Conservation (phyloP, 2,329 filamentous ascomycete genomes). For the Trichoderma lentiforme region DNA sequence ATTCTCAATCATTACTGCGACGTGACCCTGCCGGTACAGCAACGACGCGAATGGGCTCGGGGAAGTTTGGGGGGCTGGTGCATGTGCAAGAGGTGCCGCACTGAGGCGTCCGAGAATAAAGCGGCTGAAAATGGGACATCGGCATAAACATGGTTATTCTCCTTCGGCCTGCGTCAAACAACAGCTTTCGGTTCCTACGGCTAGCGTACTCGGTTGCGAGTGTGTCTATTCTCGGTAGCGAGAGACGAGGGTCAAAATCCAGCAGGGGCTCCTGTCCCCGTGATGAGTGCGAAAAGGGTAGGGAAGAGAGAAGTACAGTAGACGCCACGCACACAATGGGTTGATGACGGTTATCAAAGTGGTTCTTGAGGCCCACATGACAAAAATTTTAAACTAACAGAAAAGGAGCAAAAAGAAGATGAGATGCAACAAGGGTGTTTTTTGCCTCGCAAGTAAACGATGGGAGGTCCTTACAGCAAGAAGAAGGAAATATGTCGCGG, state of each 20-base stretch:
- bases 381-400: background rate
- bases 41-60: constrained; percentile 82
- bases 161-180: background rate
- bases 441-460: background rate
- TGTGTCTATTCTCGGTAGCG: background rate
- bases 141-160: background rate
- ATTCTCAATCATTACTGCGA: constrained; percentile 95
- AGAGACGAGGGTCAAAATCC: background rate
- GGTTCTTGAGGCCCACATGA: background rate
- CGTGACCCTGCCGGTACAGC: constrained; percentile 69
- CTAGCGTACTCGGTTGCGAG: background rate
- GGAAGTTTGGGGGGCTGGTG: constrained; percentile 88
- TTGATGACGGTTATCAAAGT: background rate
- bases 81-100: constrained; percentile 77
- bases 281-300: background rate
- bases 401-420: background rate
- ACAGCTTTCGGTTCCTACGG: background rate
- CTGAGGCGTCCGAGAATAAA: constrained; percentile 53
- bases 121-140: background rate
- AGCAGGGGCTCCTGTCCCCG: background rate
- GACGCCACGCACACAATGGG: background rate
- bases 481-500: background rate
- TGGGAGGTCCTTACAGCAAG: background rate
- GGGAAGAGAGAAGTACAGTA: background rate
- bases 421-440: background rate